Evolutionary conservation across 139 green algal genomes (phyloP).

Genomic region (Protoeuglena noctilucae): DNA sequence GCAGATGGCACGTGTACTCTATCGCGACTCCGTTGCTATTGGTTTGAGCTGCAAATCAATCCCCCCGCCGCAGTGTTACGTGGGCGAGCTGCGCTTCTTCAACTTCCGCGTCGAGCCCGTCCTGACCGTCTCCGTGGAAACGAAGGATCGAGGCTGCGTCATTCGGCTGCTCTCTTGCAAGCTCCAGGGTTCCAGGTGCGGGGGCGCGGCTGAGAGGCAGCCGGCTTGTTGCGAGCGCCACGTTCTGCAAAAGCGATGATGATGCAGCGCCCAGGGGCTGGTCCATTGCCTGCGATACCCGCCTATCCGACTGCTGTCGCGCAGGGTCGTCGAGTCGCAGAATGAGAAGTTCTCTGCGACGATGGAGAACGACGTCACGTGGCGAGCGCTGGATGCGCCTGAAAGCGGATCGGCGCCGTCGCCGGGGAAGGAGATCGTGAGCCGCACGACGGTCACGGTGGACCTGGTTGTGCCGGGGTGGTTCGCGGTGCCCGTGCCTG

Average conservation of each 20-base stretch:
- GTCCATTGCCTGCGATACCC: not conserved
- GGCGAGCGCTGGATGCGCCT: not conserved
- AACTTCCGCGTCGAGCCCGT: conserved; percentile 4
- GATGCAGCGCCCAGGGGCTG: too few species aligned
- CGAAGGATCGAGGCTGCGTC: conserved; percentile 1
- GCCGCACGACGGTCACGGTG: conserved; percentile 5
- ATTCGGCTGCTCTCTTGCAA: conserved; percentile 5
- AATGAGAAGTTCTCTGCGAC: not conserved
- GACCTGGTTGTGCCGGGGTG: conserved; percentile 7
- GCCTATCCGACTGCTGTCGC: not conserved
- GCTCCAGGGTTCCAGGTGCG: not conserved
- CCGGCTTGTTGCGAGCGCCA: not conserved
- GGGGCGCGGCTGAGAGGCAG: not conserved
- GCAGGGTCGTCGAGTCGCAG: not conserved
- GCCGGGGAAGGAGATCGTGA: not conserved
- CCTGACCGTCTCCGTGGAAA: conserved; percentile 7
- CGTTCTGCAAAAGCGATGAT: not conserved
- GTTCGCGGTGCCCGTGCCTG: not conserved
- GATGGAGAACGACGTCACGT: not conserved
- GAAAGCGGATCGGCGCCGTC: conserved; percentile 1
- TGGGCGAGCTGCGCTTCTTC: conserved; percentile 20
- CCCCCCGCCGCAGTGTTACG: too few species aligned
- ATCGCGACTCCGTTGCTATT: too few species aligned
- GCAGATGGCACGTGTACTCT: too few species aligned
- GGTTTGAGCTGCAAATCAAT: too few species aligned